A percentile compares a stretch with the other conserved stretches of the same genome.
Evolutionary conservation across 1,284 basidiomycete genomes (phyloP).

Genomic region (Ustilago hordei): DNA sequence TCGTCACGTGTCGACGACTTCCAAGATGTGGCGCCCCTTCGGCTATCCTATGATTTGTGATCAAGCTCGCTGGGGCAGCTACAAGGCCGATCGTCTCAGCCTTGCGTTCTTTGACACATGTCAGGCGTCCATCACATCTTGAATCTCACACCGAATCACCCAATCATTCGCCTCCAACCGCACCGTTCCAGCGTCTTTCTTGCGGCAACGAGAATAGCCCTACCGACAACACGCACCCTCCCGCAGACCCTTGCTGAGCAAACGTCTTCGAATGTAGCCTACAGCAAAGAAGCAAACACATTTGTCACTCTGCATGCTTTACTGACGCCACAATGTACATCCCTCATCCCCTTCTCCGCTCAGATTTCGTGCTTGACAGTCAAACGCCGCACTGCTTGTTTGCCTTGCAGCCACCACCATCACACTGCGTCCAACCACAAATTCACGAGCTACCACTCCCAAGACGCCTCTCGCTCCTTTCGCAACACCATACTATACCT

Average conservation of each 20-base stretch:
- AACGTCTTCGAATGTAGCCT: not conserved
- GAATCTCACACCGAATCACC: not conserved
- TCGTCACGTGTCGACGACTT: not conserved
- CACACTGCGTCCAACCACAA: not conserved
- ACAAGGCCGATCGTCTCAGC: not conserved
- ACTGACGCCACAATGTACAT: not conserved
- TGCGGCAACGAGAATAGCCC: not conserved
- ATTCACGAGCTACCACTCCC: not conserved
- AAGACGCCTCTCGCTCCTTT: not conserved
- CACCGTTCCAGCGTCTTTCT: not conserved
- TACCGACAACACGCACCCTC: not conserved
- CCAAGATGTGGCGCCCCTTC: not conserved
- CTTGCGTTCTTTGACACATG: slow-evolving; percentile 5
- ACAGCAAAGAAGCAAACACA: not conserved
- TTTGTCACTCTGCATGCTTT: not conserved
- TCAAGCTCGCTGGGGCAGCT: not conserved
- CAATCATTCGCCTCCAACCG: not conserved
- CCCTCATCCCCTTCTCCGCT: not conserved
- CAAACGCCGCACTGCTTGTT: not conserved
- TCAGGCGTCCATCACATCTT: slow-evolving; percentile 2
- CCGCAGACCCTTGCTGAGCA: not conserved
- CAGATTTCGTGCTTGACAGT: slow-evolving; percentile 2
- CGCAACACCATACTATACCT: not conserved
- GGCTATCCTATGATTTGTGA: not conserved
- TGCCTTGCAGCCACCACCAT: not conserved